A percentile compares a stretch with the other conserved stretches of the same genome.
These are phyloP conservation scores for Physcomitrellopsis africana DNA, from an alignment of 225 moss, liverwort and hornwort species.

Conservation along the genomic window DNA sequence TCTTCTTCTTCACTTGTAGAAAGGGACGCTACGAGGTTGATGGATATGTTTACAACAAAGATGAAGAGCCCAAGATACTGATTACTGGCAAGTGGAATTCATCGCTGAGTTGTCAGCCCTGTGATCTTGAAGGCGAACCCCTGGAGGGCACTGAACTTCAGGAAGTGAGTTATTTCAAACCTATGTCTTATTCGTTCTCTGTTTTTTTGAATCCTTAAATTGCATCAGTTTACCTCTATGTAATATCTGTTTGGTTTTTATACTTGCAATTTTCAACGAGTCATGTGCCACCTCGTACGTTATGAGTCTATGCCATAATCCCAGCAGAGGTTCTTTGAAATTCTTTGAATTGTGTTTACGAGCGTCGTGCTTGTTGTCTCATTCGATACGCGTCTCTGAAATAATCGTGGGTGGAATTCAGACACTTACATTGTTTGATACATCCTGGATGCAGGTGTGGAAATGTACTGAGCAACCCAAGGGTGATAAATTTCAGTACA, in stretches of 20 bases:
- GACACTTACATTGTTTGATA: neutral
- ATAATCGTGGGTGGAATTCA: neutral
- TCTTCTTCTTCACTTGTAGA: conserved; percentile 26
- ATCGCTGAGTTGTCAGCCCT: conserved; percentile 83
- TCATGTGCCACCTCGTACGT: neutral
- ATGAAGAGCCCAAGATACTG: conserved; percentile 87
- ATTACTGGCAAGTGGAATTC: conserved; percentile 94
- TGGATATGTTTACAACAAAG: conserved; percentile 89
- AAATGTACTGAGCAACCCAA: conserved; percentile 68
- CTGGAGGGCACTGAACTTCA: conserved; percentile 76
- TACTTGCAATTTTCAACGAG: neutral
- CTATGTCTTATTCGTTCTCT: neutral
- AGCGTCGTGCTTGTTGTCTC: neutral
- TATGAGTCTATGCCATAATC: neutral
- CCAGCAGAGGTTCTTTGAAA: too few species aligned
- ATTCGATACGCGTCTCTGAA: neutral
- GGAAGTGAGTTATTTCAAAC: conserved; percentile 51
- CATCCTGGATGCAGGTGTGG: conserved; percentile 66
- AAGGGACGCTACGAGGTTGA: conserved; percentile 92
- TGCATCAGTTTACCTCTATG: neutral
- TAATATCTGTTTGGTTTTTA: neutral
- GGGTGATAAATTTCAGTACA: conserved; percentile 78
- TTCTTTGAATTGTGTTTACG: too few species aligned
- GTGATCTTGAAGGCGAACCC: conserved; percentile 94
- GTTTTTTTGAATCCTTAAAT: neutral